Evolutionary conservation across 2,329 filamentous ascomycete genomes (phyloP), one percentile per base, ranked within the genome.

Genomic region (Fusarium coffeatum): DNA sequence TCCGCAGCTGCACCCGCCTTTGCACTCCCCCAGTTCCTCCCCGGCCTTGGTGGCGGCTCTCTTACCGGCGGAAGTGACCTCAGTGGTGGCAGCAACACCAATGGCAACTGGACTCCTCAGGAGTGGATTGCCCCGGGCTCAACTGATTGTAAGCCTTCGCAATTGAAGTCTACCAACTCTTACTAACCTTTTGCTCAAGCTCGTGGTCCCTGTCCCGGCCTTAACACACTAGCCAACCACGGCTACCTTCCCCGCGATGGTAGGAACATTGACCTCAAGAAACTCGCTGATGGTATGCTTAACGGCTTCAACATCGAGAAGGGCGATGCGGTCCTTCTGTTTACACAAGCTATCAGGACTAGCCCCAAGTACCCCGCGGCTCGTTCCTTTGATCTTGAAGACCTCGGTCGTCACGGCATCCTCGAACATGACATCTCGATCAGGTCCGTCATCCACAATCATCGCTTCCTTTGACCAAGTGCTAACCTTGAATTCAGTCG

Each of bases 171-270:
- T 2, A 32, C 10, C 10, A 7, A 12, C 6, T 5, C 4, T 15
- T 22, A 18, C 37, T 61, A 4, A 61, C 6, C 2, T 2, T 2
- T 37, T 1, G 6, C 22, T 16, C 0, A 42, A 61, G 59, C 55
- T n/a, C 59, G 59, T 16, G 59, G 59, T 7, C 59, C 59, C 4
- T 63, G 59, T 8, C 59, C 59, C 0, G 59, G 59, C 3, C 59
- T 63, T 1, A 63, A 63, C 25, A 62, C 59, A 3, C 7, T 63
- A 6, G 59, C 59, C 8, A 63, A 63, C 20, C 59, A 63, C 20
- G 59, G 59, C 7, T 63, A 63, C 15, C 32, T 63, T 6, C 59
- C 59, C 3, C 46, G 32, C 1, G 32, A 63, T 18, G 59, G 59
- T 23, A 63, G 28, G 32, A 41, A 47, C 22, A 63, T 63, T 10